Evolutionary conservation across 352 stramenopile genomes (phyloP), one percentile per base, ranked within the genome.

Genomic region (Hyaloperonospora arabidopsidis): DNA sequence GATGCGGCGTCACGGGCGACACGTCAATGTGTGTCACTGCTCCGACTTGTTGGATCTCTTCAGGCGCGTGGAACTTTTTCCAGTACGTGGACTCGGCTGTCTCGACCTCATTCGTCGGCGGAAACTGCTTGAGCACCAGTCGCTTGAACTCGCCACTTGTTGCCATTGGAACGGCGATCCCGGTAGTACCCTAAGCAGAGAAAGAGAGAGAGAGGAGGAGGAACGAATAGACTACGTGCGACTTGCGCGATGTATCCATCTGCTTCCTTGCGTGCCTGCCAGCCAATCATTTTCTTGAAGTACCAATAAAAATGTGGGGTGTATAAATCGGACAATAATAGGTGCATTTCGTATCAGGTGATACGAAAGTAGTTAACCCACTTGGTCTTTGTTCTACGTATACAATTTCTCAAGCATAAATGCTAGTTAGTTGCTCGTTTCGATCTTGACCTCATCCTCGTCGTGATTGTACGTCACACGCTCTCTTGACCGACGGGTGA

Each of bases 111-210:
- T 68, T 90, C 61, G 80, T 75, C 13, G 76, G 53, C 35, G 84
- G 82, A 67, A 93, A 95, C 61, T 93, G 82, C 75, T 95, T 94
- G 17, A 94, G 76, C 71, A 87, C 76, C 46, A 94, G 59, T 32
- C 81, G 77, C 68, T 91, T 87, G 69, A 92, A 94, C 68, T 94
- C 84, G 36, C 75, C 78, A 41, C 67, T 74, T 13, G 73, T 87
- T 54, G 77, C 78, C 76, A 85, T 87, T 34, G 39, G 44, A n/a
- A 34, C 25, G 29, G 45, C 17, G 41, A 15, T n/a, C 25, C 32
- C 17, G n/a, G 1, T 46, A 6, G n/a, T 38, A 12, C 28, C 39
- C 58, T 13, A 3, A 7, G 18, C 25, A 32, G 25, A 32, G 10
- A 32, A 4, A 47, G 18, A 23, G 29, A 36, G 4, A 41, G 25